Evolutionary conservation across 495 filamentous ascomycete genomes (phyloP).

Genomic region (Penicillium maclennaniae): DNA sequence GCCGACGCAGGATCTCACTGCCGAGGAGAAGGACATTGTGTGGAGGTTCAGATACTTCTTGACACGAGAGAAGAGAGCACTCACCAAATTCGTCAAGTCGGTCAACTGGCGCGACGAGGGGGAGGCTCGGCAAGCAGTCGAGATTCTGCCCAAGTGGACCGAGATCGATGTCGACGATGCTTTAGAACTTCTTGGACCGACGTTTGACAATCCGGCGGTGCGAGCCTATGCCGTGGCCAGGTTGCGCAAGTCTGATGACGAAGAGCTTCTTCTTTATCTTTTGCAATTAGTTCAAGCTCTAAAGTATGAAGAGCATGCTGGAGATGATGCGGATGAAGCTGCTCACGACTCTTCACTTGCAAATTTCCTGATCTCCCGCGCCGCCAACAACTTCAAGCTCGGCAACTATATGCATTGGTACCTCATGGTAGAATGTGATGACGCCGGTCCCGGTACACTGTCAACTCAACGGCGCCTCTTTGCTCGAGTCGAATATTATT

Average conservation of each 20-base stretch:
- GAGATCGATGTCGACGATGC: slow-evolving; percentile 98
- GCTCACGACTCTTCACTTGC: slow-evolving; percentile 84
- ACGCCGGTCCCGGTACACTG: slow-evolving; percentile 66
- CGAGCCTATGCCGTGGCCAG: slow-evolving; percentile 91
- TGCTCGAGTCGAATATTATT: slow-evolving; percentile 87
- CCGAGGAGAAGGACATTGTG: slow-evolving; percentile 90
- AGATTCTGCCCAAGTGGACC: slow-evolving; percentile 89
- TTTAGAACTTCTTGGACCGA: slow-evolving; percentile 87
- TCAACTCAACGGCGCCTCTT: slow-evolving; percentile 77
- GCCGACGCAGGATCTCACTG: slow-evolving; percentile 79
- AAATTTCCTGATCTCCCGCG: slow-evolving; percentile 81
- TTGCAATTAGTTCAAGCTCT: slow-evolving; percentile 94
- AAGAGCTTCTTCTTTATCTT: slow-evolving; percentile 88
- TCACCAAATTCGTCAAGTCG: slow-evolving; percentile 97
- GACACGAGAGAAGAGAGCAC: slow-evolving; percentile 83
- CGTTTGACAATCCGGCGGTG: slow-evolving; percentile 82
- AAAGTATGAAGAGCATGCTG: slow-evolving; percentile 80
- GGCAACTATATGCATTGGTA: slow-evolving; percentile 98
- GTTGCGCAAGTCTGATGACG: slow-evolving; percentile 85
- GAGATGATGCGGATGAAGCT: slow-evolving; percentile 55
- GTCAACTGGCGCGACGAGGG: slow-evolving; percentile 88
- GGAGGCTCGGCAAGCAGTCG: slow-evolving; percentile 83
- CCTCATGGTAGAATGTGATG: slow-evolving; percentile 93
- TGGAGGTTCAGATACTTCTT: slow-evolving; percentile 97
- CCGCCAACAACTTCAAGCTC: slow-evolving; percentile 78